Evolutionary conservation across 345 rosid genomes (phyloP).

Genomic region (Eucalyptus globulus): DNA sequence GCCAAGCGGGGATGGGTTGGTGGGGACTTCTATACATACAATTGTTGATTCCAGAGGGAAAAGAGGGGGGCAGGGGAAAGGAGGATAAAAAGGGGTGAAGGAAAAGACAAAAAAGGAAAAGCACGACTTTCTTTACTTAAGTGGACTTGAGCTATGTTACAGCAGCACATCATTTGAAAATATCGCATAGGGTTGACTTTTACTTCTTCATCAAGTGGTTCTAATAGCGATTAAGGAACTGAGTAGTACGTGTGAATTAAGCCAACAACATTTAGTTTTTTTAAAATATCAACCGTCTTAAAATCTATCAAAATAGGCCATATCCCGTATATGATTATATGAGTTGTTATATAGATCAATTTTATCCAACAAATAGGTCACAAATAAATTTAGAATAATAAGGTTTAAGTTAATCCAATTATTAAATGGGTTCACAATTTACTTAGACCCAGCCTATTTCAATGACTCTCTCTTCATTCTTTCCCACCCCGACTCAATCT

Average conservation of each 20-base stretch:
- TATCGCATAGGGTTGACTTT: background rate
- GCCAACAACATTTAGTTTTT: background rate
- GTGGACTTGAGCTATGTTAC: background rate
- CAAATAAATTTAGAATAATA: no score
- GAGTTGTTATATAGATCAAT: no score
- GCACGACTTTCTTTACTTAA: background rate
- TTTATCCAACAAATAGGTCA: no score
- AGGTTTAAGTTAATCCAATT: accelerated
- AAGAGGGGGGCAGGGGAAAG: background rate
- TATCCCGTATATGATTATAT: no score
- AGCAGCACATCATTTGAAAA: background rate
- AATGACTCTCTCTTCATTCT: no score
- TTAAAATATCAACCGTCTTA: no score
- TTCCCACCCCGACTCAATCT: no score
- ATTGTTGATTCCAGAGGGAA: background rate
- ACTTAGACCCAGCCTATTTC: no score
- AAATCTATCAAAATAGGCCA: no score
- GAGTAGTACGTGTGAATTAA: background rate
- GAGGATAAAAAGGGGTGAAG: background rate
- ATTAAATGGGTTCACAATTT: no score
- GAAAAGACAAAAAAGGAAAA: accelerated
- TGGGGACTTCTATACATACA: background rate
- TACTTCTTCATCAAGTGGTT: background rate
- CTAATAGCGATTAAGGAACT: background rate
- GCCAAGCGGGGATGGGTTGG: background rate